Evolutionary conservation across 148 eudicot species (phyloP), one percentile per base, ranked within the genome.

Genomic region (Pharnaceum exiguum): DNA sequence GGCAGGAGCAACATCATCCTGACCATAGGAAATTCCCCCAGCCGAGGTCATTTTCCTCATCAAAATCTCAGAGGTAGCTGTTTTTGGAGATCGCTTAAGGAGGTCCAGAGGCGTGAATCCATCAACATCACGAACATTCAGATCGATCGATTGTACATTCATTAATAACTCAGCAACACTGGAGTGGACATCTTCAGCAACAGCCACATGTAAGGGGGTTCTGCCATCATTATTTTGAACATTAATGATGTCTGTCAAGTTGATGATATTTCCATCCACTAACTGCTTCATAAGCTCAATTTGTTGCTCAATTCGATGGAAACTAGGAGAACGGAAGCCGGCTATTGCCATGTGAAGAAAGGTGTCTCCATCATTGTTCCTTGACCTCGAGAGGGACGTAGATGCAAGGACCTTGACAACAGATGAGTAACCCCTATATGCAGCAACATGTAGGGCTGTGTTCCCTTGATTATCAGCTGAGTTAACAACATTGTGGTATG

Each of bases 151-250:
- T 36, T 70, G 71, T 2, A 75, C 71, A 8, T 56, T 54, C 84
- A 86, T 82, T 35, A 90, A 71, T 21, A 86, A 79, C 55, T 84
- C 80, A 61, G 84, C 77, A 19, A 84, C 55, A 38, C 75, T 67
- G 40, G 77, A 65, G 21, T 79, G 82, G 39, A 80, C 51, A 59
- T 79, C 79, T 64, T 66, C 78, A 10, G 68, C 65, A 46, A 83
- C 78, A 39, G 96, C 93, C 67, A 81, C 52, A 79, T 91, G 97
- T 40, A 91, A 78, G 33, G 87, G 81, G 5, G 97, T 87, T 74
- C 87, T 77, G 19, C 94, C 97, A 23, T 83, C 73, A 1, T 70
- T 70, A 72, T 91, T 87, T 58, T 24, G 56, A 29, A 63, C 36
- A 68, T 91, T 87, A 66, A 91, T 61, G 38, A 81, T 55, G 49